Conservation (phyloP, 1,284 basidiomycete species). For the Schizophyllum amplum region DNA sequence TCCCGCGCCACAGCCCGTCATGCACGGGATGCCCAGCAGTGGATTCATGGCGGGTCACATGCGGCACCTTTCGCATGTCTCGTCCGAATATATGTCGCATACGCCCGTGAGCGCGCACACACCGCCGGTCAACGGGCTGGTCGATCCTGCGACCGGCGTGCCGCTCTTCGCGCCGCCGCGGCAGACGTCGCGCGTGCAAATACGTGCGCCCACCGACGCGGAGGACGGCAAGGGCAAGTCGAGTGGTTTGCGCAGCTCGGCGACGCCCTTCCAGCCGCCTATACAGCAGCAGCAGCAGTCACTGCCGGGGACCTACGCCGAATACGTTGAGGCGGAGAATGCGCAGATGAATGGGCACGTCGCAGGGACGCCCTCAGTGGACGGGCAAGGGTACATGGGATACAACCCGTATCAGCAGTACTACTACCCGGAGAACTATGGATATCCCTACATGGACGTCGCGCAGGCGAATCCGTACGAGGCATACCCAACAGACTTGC, state of each 20-base stretch:
- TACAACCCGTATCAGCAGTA: not conserved
- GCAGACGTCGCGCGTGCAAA: conserved; percentile 64
- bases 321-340: not conserved
- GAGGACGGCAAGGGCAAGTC: conserved; percentile 14
- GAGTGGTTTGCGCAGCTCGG: conserved; percentile 3
- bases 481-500: not conserved
- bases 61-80: conserved; percentile 45
- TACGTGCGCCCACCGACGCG: conserved; percentile 50
- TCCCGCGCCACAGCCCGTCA: conserved; percentile 4
- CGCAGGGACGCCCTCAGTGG: too few species aligned
- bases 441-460: not conserved
- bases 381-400: not conserved
- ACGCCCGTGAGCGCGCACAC: conserved; percentile 55
- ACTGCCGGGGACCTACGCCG: too few species aligned
- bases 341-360: not conserved
- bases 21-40: conserved; percentile 15
- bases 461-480: not conserved
- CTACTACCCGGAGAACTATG: not conserved
- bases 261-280: not conserved
- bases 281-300: not conserved
- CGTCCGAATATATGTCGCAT: conserved; percentile 53
- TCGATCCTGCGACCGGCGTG: conserved; percentile 14
- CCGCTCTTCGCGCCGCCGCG: conserved; percentile 67
- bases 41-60: conserved; percentile 47
- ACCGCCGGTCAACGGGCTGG: conserved; percentile 30